These are phyloP conservation scores for Thraustochytrium sp. DNA, from an alignment of 352 stramenopile genomes.

Conservation along the genomic window DNA sequence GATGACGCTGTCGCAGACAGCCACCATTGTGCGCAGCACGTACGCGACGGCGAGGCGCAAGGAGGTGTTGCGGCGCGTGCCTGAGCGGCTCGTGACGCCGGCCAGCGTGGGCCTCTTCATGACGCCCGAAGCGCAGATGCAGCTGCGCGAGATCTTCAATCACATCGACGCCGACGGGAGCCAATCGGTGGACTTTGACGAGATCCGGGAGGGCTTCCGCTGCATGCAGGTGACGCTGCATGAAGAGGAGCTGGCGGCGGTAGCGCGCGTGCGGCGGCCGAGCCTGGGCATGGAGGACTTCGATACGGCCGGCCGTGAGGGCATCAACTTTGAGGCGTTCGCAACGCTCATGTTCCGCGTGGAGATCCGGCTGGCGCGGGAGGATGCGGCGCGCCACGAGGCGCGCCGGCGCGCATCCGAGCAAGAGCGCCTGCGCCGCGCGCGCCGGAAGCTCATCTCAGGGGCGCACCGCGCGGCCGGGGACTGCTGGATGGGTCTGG, in stretches of 20 bases:
- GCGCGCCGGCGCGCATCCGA: not conserved
- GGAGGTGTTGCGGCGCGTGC: not conserved
- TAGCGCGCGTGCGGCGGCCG: too few relatives aligned
- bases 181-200: constrained; percentile 8
- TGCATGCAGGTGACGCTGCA: not conserved
- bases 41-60: not conserved
- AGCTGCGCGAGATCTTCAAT: constrained; percentile 36
- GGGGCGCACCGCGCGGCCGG: too few relatives aligned
- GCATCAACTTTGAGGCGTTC: constrained; percentile 19
- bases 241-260: not conserved
- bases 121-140: not conserved
- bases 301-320: not conserved
- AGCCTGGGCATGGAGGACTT: too few relatives aligned
- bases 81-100: not conserved
- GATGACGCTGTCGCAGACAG: not conserved
- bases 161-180: constrained; percentile 2
- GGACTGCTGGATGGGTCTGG: not conserved
- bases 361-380: not conserved
- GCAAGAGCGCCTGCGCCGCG: not conserved
- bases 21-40: not conserved
- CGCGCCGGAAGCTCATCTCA: not conserved
- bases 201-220: not conserved
- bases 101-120: not conserved
- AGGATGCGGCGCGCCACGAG: not conserved
- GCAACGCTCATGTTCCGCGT: constrained; percentile 13